A percentile compares a stretch with the other conserved stretches of the same genome.
These are phyloP conservation scores for Styphnolobium japonicum DNA, from an alignment of 306 rosid genomes.

Conservation along the genomic window DNA sequence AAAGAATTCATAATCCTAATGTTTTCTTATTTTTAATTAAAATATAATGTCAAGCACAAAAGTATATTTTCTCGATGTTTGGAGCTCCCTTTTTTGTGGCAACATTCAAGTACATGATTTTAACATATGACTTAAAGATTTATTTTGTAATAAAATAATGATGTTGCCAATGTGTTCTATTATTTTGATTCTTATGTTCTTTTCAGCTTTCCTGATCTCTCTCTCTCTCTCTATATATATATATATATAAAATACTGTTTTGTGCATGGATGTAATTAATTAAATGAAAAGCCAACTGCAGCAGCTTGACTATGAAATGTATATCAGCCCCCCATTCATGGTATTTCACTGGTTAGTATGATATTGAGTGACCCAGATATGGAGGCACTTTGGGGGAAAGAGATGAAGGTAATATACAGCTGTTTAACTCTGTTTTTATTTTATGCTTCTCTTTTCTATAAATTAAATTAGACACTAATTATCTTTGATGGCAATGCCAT, in stretches of 20 bases:
- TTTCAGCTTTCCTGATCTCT: not conserved
- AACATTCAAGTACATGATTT: not conserved
- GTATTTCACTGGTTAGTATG: constrained; percentile 51
- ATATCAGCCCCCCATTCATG: constrained; percentile 79
- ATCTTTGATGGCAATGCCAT: not conserved
- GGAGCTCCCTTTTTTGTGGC: not conserved
- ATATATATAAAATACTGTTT: constrained; percentile 31
- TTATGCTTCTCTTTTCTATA: not conserved
- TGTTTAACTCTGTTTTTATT: not conserved
- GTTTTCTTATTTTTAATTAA: too few species aligned
- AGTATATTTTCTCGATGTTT: too few species aligned
- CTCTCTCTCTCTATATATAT: too few species aligned
- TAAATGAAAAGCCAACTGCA: constrained; percentile 78
- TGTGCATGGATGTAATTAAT: constrained; percentile 58
- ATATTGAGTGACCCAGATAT: constrained; percentile 60
- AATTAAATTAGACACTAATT: not conserved
- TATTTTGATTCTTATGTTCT: not conserved
- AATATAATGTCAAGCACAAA: too few species aligned
- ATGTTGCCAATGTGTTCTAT: not conserved
- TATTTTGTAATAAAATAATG: not conserved
- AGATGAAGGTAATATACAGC: constrained; percentile 52
- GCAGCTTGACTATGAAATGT: constrained; percentile 74
- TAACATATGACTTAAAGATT: not conserved
- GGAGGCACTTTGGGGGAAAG: constrained; percentile 65
- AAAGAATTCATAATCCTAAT: too few species aligned